Conservation (phyloP, 108 stramenopile genomes). For the Conticribra weissflogii region DNA sequence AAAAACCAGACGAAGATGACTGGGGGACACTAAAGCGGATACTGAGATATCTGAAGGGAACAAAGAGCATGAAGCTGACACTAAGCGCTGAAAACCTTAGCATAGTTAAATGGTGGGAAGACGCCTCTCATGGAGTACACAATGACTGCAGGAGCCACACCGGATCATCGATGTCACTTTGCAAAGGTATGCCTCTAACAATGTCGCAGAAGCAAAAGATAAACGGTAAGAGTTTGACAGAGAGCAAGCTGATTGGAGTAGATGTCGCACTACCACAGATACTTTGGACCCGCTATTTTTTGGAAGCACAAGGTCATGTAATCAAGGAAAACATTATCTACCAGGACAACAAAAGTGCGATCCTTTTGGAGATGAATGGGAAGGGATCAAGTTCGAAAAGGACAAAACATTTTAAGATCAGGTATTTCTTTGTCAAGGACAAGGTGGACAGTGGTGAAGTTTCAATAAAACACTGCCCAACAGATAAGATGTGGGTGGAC, state of each 20-base stretch:
- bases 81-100: neutral
- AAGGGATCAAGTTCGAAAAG: slow-evolving; percentile 1
- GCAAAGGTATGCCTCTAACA: neutral
- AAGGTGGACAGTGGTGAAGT: neutral
- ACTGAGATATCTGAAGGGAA: slow-evolving; percentile 47
- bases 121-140: slow-evolving; percentile 6
- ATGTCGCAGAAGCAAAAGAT: slow-evolving; percentile 10
- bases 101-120: slow-evolving; percentile 4
- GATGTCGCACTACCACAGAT: slow-evolving; percentile 24
- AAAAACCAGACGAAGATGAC: slow-evolving; percentile 36
- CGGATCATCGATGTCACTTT: slow-evolving; percentile 4
- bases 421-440: slow-evolving; percentile 27
- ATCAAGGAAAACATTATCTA: slow-evolving; percentile 11
- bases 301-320: slow-evolving; percentile 3
- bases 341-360: slow-evolving; percentile 12
- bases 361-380: slow-evolving; percentile 21
- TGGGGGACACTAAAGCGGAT: slow-evolving; percentile 47
- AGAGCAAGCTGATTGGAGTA: slow-evolving; percentile 1
- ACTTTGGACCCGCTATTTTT: neutral
- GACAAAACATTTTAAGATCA: slow-evolving; percentile 19
- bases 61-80: slow-evolving; percentile 19
- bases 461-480: neutral
- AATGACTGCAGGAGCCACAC: slow-evolving; percentile 12
- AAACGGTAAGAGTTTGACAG: slow-evolving; percentile 1
- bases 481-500: slow-evolving; percentile 13